Conservation (phyloP, 75 land plant species). For the Gnetum montanum region DNA sequence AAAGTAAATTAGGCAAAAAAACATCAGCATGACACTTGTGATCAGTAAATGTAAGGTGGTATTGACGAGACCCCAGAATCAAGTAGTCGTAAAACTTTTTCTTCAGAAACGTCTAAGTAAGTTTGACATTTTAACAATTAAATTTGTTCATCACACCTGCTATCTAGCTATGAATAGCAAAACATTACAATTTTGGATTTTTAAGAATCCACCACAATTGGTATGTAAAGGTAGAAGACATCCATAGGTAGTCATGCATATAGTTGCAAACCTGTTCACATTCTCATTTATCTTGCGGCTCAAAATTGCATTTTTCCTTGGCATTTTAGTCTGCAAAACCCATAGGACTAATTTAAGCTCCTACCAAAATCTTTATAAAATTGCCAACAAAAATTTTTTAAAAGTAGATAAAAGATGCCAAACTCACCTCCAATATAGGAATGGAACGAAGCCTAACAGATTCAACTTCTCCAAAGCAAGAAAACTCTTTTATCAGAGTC, state of each 20-base stretch:
- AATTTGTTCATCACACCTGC: too few species aligned
- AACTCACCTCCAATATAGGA: slow-evolving; percentile 74
- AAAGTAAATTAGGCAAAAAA: too few species aligned
- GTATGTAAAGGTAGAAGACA: too few species aligned
- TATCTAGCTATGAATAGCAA: not conserved
- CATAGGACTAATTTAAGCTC: not conserved
- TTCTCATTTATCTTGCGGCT: slow-evolving; percentile 64
- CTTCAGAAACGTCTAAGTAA: too few species aligned
- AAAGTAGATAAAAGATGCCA: not conserved
- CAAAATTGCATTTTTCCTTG: slow-evolving; percentile 78
- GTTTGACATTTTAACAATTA: too few species aligned
- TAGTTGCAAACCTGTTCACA: slow-evolving; percentile 51
- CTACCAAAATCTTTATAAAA: not conserved
- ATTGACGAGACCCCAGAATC: too few species aligned
- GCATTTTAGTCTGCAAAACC: slow-evolving; percentile 54
- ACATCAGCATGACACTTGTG: too few species aligned
- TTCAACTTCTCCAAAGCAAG: slow-evolving; percentile 71
- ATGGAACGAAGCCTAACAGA: slow-evolving; percentile 87
- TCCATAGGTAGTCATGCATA: too few species aligned
- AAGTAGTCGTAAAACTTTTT: not conserved
- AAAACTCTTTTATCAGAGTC: slow-evolving; percentile 58
- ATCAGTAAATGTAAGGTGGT: too few species aligned
- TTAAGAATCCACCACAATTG: too few species aligned
- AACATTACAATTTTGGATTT: too few species aligned
- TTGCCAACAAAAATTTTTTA: not conserved